Evolutionary conservation across 2,329 filamentous ascomycete species (phyloP).

Genomic region (Lachnellula occidentalis): DNA sequence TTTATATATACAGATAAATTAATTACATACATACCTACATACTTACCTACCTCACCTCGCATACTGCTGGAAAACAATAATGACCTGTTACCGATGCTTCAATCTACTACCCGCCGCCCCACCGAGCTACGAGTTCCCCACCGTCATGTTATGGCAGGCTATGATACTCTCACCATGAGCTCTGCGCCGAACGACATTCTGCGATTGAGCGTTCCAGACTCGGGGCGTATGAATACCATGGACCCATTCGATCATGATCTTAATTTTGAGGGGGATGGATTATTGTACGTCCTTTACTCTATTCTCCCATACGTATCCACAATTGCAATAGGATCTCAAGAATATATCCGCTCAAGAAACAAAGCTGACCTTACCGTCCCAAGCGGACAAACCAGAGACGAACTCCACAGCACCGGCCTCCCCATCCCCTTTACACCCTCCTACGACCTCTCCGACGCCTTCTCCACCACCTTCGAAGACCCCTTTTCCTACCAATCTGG

Average conservation of each 20-base stretch:
- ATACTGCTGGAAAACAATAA: slow-evolving; percentile 5
- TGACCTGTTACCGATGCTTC: slow-evolving; percentile 13
- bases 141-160: slow-evolving; percentile 10
- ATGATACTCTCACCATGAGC: slow-evolving; percentile 15
- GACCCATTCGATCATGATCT: slow-evolving; percentile 28
- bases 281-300: slow-evolving; percentile 22
- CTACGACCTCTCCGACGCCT: slow-evolving; percentile 57
- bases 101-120: slow-evolving; percentile 4
- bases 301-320: neutral
- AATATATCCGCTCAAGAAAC: neutral
- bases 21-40: neutral
- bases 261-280: slow-evolving; percentile 23
- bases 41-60: neutral
- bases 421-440: slow-evolving; percentile 50
- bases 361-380: neutral
- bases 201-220: slow-evolving; percentile 20
- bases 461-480: slow-evolving; percentile 59
- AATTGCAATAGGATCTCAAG: no score
- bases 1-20: no score
- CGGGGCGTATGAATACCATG: slow-evolving; percentile 18
- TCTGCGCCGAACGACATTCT: slow-evolving; percentile 22
- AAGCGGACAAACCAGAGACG: slow-evolving; percentile 34
- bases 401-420: slow-evolving; percentile 30
- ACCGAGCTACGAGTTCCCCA: slow-evolving; percentile 4
- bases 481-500: slow-evolving; percentile 53